Evolutionary conservation across 768 basidiomycete genomes (phyloP).

Genomic region (Suillus spraguei): DNA sequence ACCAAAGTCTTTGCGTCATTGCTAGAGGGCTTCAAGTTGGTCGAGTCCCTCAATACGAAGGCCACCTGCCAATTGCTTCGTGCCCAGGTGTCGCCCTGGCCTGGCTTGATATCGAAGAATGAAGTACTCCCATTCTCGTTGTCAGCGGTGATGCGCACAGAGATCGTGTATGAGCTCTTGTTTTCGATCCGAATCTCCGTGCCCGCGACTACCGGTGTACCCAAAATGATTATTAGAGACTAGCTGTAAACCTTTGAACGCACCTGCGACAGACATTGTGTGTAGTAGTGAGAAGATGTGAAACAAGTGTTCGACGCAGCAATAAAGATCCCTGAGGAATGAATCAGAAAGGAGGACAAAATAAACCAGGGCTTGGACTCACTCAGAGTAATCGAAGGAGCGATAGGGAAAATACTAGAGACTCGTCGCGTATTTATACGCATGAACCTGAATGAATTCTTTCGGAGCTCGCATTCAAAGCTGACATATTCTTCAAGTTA

Average conservation of each 20-base stretch:
- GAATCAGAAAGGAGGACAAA: not conserved
- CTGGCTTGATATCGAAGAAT: not conserved
- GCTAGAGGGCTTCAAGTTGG: not conserved
- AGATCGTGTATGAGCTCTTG: not conserved
- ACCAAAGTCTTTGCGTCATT: not conserved
- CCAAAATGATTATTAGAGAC: not conserved
- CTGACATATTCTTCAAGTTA: not conserved
- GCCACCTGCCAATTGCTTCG: not conserved
- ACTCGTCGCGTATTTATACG: not conserved
- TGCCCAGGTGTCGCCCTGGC: not conserved
- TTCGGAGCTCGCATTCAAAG: not conserved
- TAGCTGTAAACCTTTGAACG: not conserved
- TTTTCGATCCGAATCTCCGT: not conserved
- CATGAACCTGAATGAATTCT: not conserved
- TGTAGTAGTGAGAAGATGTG: not conserved
- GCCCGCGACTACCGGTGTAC: not conserved
- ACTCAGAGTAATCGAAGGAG: no score
- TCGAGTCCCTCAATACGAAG: not conserved
- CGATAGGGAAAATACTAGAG: not conserved
- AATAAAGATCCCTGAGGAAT: not conserved
- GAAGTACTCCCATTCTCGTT: not conserved
- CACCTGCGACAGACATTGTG: not conserved
- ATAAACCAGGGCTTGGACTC: not conserved
- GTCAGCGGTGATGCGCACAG: not conserved
- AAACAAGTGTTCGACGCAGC: not conserved